These are phyloP conservation scores for Myochromella boudieri DNA, from an alignment of 768 basidiomycete genomes.

Conservation along the genomic window DNA sequence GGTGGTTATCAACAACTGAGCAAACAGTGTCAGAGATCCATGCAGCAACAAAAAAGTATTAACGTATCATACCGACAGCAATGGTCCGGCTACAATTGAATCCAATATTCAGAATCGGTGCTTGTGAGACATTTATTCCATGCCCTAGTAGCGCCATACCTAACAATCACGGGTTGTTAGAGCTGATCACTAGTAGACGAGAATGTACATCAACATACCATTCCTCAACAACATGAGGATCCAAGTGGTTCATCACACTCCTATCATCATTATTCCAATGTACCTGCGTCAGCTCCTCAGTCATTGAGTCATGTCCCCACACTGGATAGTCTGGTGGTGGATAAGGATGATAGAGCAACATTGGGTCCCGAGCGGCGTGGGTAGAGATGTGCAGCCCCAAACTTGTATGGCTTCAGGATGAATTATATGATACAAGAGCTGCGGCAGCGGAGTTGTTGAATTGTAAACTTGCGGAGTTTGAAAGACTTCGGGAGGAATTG, in stretches of 20 bases:
- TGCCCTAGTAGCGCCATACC: slow-evolving; percentile 77
- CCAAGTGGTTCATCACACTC: slow-evolving; percentile 69
- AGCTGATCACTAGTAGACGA: neutral
- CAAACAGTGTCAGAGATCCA: neutral
- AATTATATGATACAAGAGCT: too few relatives aligned
- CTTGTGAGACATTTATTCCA: slow-evolving; percentile 80
- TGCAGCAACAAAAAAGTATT: neutral
- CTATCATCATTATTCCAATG: slow-evolving; percentile 96
- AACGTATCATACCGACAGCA: slow-evolving; percentile 62
- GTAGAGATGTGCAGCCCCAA: slow-evolving; percentile 75
- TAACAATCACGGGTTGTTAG: slow-evolving; percentile 21
- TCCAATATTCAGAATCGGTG: slow-evolving; percentile 88
- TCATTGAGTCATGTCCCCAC: slow-evolving; percentile 60
- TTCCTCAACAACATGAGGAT: slow-evolving; percentile 60
- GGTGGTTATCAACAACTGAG: slow-evolving; percentile 87
- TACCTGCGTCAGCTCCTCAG: slow-evolving; percentile 68
- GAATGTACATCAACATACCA: slow-evolving; percentile 49
- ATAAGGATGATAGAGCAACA: slow-evolving; percentile 53
- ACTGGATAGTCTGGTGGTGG: slow-evolving; percentile 68
- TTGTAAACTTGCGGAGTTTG: too few relatives aligned
- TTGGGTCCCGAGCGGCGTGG: slow-evolving; percentile 84
- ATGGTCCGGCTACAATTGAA: slow-evolving; percentile 84
- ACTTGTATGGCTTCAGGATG: too few relatives aligned
- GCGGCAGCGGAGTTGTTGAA: too few relatives aligned
- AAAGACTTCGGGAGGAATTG: too few relatives aligned